Evolutionary conservation across 2,329 filamentous ascomycete genomes (phyloP), one percentile per base, ranked within the genome.

Genomic region (Trichoderma semiorbis): DNA sequence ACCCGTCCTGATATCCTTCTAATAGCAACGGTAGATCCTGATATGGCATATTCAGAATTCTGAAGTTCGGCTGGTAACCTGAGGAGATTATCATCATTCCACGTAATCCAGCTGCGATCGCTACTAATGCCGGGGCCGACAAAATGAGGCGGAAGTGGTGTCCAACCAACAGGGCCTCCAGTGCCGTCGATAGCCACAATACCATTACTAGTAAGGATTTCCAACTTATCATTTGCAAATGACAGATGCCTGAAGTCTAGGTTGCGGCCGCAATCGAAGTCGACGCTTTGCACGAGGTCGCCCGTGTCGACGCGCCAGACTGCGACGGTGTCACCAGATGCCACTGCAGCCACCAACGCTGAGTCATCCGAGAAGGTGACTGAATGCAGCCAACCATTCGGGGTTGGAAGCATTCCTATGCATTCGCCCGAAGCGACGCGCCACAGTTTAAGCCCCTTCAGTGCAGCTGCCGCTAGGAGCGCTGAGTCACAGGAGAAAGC

Each of bases 191-290:
- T 21, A 50, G n/a, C n/a, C 18, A 50, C 43, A 7, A 21, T 1
- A 6, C 43, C 43, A 50, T 21, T 3, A 12, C 2, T 3, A 7
- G 43, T 50, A 21, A 50, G 43, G 4, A 50, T 21, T 50, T 3
- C 4, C 3, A 12, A 50, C 1, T 50, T 21, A 5, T 50, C 10
- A 4, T 21, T 21, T 21, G n/a, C 0, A 3, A 50, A 21, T 50
- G 43, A 50, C 4, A 50, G 10, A 12, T 12, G 0, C 5, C 18
- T 21, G 10, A n/a, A n/a, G n/a, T n/a, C n/a, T n/a, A n/a, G n/a
- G n/a, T 2, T 0, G 39, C 11, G 4, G n/a, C 0, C 0, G 16
- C 7, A 12, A 0, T 21, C 1, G 7, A 43, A 18, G 16, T 43
- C 43, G n/a, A 21, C 10, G n/a, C 10, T 21, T 21, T 50, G 43